A percentile compares a stretch with the other conserved stretches of the same genome.
Conservation (phyloP, 176 grass and related monocot genomes). For the Phragmites australis region DNA sequence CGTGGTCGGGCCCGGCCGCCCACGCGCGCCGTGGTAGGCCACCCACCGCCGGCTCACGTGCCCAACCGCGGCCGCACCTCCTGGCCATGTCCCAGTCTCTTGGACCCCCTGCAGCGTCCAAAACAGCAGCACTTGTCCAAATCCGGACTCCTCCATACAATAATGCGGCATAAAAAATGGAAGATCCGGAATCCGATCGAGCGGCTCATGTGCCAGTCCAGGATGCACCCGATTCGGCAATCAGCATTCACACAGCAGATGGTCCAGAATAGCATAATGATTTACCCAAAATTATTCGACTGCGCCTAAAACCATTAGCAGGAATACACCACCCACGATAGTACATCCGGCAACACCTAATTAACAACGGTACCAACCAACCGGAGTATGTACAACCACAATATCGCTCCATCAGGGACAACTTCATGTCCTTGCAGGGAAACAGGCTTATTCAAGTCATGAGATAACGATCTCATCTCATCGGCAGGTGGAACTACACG, state of each 20-base stretch:
- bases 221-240: neutral
- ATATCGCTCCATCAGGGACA: neutral
- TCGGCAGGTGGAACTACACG: neutral
- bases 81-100: neutral
- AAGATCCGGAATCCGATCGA: conserved; percentile 32
- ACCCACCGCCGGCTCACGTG: conserved; percentile 19
- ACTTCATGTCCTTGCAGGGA: conserved; percentile 2
- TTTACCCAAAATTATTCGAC: conserved; percentile 32
- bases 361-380: neutral
- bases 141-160: neutral
- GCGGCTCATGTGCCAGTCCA: conserved; percentile 10
- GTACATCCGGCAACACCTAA: conserved; percentile 18
- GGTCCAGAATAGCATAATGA: conserved; percentile 15
- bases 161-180: conserved; percentile 22
- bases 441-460: neutral
- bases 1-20: neutral
- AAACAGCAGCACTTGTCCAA: neutral
- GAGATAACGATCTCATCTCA: neutral
- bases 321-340: conserved; percentile 12
- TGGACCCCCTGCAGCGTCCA: neutral
- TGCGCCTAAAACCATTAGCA: conserved; percentile 26
- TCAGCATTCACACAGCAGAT: neutral
- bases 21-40: conserved; percentile 1
- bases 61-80: neutral
- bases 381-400: conserved; percentile 38